Evolutionary conservation across 495 filamentous ascomycete genomes (phyloP), one percentile per base, ranked within the genome.

Genomic region (Margaritispora aquatica): DNA sequence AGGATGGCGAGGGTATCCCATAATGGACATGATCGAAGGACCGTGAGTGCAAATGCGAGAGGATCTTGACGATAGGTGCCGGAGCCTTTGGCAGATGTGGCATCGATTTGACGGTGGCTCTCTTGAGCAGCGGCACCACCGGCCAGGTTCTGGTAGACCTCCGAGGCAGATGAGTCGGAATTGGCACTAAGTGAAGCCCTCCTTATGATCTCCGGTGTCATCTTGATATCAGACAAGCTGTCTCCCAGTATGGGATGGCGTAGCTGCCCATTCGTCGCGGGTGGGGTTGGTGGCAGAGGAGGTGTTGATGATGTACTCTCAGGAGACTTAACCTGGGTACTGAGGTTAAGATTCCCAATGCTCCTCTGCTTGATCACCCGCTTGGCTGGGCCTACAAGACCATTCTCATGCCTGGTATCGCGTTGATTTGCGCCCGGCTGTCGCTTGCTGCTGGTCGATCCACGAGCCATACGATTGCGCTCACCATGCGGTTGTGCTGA

Each of bases 1-100:
- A 99, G 80, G 69, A 99, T 96, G 68, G 94, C 92, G 73, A 99
- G 89, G 57, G 94, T 96, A 76, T 99, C 94, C 72, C 89, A 86
- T 63, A 96, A 84, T 23, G 94, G 94, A 67, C 91, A 96, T 24
- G 90, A 92, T 62, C 82, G 81, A 62, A 98, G 83, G 59, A 98
- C 94, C 44, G 93, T 97, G 61, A 88, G 80, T 51, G 85, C 84
- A 55, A 92, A 73, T 63, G 86, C 83, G 57, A 94, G 71, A 48
- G 87, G 84, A 51, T 80, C 83, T 57, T 79, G 78, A 61, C 84
- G 80, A 51, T 81, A 82, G 59, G 84, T 83, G 58, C 84, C 75
- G 34, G 83, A 81, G 64, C 85, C 85, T 73, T 87, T 89, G 34
- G 82, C 77, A 62, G 80, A 78, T 66, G 84, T 85, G 61, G 84